phyloP scores from a whole-genome alignment of 345 rosid species.

The Corchorus olitorius region DNA sequence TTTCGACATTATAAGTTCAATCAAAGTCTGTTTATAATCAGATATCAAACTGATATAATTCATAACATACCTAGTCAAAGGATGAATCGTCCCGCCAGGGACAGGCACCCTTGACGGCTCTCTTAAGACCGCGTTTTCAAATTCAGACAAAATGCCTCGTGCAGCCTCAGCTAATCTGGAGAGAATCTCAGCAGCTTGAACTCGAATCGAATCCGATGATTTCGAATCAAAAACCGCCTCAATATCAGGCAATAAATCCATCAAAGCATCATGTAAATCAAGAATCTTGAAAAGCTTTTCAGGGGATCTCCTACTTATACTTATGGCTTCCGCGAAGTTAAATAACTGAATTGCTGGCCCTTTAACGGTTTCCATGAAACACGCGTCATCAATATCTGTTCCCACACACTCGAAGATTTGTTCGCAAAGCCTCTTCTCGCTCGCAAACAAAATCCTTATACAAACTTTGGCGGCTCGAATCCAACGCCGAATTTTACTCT shows the following conservation, averaged over 20 bases:
- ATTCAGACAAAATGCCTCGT: slow-evolving; percentile 81
- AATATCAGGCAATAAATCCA: slow-evolving; percentile 72
- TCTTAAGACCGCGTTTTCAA: slow-evolving; percentile 72
- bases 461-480: slow-evolving; percentile 85
- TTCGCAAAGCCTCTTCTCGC: slow-evolving; percentile 83
- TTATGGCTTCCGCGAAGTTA: slow-evolving; percentile 88
- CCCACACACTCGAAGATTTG: slow-evolving; percentile 77
- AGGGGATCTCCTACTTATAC: slow-evolving; percentile 85
- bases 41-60: slow-evolving; percentile 88
- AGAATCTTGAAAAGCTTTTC: slow-evolving; percentile 93
- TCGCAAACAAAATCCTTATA: slow-evolving; percentile 73
- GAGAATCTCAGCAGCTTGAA: slow-evolving; percentile 78
- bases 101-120: slow-evolving; percentile 80
- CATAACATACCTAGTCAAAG: slow-evolving; percentile 96
- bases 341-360: slow-evolving; percentile 75
- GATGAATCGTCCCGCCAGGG: slow-evolving; percentile 94
- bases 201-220: slow-evolving; percentile 53
- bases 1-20: slow-evolving; percentile 73
- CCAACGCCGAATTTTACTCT: slow-evolving; percentile 88
- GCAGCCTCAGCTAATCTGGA: slow-evolving; percentile 86
- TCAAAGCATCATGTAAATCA: slow-evolving; percentile 79
- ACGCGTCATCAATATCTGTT: slow-evolving; percentile 64
- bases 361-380: slow-evolving; percentile 86
- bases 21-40: slow-evolving; percentile 82
- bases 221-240: slow-evolving; percentile 74